Base-by-base conservation (phyloP, 2,329 filamentous ascomycete genomes). In the Hansfordia pulvinata region DNA sequence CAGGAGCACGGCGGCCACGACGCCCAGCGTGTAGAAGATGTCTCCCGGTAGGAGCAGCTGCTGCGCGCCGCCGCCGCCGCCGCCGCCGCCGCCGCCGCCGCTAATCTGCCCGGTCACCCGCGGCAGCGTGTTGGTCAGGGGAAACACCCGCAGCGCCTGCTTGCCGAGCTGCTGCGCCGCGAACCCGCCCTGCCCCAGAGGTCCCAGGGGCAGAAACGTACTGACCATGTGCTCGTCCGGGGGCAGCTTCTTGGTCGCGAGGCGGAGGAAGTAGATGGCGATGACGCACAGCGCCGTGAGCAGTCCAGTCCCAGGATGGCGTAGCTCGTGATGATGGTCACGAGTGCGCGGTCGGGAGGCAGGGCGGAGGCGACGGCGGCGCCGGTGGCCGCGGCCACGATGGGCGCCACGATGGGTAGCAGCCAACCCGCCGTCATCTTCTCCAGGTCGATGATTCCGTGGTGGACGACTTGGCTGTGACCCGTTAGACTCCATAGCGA, bases 121-220 rank as follows among this genome's bases (percentile, higher is more conserved):
- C 7, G 20, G 20, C 20, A 11, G 44, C 46, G 21, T 44, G 27
- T 35, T 42, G 2, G 50, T 56, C 21, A 48, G 28, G 0, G 54
- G 56, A 12, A 63, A 42, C 3, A 60, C 30, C 4, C 43, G 38
- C 25, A 60, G 38, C 4, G 65, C 60, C 4, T 62, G 56, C 24
- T 56, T 54, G 6, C 66, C 67, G 3, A 61, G 49, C 35, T 66
- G 58, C 45, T 65, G 56, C 20, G 63, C 60, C 25, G 56, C 64
- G 41, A 67, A 81, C 2, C 69, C 72, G 10, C 74, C 76, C 44
- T 77, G 71, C 0, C 75, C 75, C 1, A 79, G 50, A 0, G 76
- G 74, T 0, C 76, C 74, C 1, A 81, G 55, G 1, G 76, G 76
- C 0, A 82, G 51, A 36, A 81, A 77, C 6, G 71, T 66, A 3